These are phyloP conservation scores for Dactylorhiza incarnata DNA, from an alignment of 106 monocot genomes.

Conservation along the genomic window DNA sequence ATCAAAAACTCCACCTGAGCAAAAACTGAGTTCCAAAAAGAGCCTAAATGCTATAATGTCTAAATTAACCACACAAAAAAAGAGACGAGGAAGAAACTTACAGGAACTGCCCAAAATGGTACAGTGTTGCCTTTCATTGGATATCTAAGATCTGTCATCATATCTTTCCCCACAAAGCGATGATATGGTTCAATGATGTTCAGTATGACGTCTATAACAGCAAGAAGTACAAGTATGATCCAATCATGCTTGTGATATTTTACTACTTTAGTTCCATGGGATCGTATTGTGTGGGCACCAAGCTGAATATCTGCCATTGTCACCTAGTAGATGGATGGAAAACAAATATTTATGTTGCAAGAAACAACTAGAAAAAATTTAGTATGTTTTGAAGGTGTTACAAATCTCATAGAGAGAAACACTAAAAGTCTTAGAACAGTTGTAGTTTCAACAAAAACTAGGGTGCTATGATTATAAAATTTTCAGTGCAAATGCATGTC, in stretches of 20 bases:
- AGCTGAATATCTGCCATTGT: constrained; percentile 21
- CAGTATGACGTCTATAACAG: constrained; percentile 26
- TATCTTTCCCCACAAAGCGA: constrained; percentile 55
- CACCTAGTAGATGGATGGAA: background rate
- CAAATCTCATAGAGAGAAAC: background rate
- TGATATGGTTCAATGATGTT: constrained; percentile 46
- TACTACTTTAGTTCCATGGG: constrained; percentile 38
- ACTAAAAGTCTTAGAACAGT: no score
- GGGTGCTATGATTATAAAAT: no score
- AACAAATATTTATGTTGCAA: background rate
- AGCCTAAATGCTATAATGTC: background rate
- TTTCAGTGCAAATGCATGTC: no score
- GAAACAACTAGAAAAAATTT: background rate
- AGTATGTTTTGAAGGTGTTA: background rate
- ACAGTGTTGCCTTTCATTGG: constrained; percentile 53
- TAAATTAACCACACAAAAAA: background rate
- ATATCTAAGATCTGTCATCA: constrained; percentile 63
- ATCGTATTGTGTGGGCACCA: constrained; percentile 21
- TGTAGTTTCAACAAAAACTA: no score
- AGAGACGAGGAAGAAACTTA: constrained; percentile 10
- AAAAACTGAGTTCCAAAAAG: no score
- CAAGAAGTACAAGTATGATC: constrained; percentile 36
- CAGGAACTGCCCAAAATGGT: constrained; percentile 69
- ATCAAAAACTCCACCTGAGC: no score
- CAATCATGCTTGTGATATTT: constrained; percentile 41